Conservation (phyloP, 2,329 filamentous ascomycete species). For the Fusarium musae region DNA sequence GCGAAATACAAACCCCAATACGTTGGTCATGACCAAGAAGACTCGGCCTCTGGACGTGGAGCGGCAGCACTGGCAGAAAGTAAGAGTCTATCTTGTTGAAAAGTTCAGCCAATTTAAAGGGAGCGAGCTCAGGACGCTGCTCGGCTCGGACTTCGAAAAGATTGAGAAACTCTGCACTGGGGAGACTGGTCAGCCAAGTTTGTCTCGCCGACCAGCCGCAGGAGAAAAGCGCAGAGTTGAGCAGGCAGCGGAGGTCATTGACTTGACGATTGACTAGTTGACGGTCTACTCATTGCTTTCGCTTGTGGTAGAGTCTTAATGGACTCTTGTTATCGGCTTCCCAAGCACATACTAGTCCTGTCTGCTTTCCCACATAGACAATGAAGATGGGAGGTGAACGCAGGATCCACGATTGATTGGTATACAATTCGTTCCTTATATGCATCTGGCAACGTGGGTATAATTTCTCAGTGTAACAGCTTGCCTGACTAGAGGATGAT, state of each 20-base stretch:
- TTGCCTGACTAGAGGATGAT: too few species aligned
- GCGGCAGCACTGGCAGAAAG: not conserved
- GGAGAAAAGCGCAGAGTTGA: slow-evolving; percentile 14
- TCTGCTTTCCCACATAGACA: too few species aligned
- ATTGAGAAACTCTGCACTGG: not conserved
- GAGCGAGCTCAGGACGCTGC: not conserved
- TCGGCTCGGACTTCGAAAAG: not conserved
- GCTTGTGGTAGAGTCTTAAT: too few species aligned
- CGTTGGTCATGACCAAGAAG: slow-evolving; percentile 43
- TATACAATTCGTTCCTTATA: too few species aligned
- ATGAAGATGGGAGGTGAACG: too few species aligned
- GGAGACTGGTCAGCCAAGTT: not conserved
- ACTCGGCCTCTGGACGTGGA: not conserved
- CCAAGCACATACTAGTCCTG: too few species aligned
- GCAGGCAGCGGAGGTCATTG: not conserved
- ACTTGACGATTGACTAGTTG: slow-evolving; percentile 5
- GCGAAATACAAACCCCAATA: slow-evolving; percentile 9
- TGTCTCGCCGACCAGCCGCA: not conserved
- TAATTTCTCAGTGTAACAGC: too few species aligned
- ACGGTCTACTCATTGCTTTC: not conserved
- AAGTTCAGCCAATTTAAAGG: not conserved
- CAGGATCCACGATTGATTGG: too few species aligned
- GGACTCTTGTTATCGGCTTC: too few species aligned
- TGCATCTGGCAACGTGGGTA: too few species aligned
- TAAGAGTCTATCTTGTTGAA: not conserved